Base-by-base conservation (phyloP, 331 rosid genomes). In the Pyracantha coccinea region DNA sequence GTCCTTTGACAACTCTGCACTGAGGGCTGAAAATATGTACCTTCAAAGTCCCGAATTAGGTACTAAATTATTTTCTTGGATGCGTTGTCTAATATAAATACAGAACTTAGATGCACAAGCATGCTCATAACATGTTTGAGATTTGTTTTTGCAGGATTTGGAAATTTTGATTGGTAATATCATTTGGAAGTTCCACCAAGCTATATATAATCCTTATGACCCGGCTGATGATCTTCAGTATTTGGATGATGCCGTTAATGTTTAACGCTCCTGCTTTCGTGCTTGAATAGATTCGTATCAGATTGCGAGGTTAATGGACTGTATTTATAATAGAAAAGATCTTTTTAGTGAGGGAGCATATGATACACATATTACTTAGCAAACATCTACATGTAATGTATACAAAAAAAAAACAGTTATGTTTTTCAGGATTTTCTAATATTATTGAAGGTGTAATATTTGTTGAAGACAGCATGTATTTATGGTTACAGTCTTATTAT, bases 1-100 rank as follows among this genome's bases (percentile, higher is more conserved):
- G 24, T 17, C 74, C 33, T 38, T 33, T 76, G 85, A 84, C 31
- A 77, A 83, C 55, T 78, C 84, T 2, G 80, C 80, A 41, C 77
- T 75, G 2, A 82, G 82, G 55, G 54, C 73, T 12, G 75, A 72
- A 68, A 83, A 78, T 68, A 6, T 78, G 24, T 88, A 83, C 77
- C 69, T 84, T 64, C 90, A 82, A 55, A 79, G 85, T 76, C 82
- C 93, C 20, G 92, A 89, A 55, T 55, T 76, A 47, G 84, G 85
- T 79, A 76, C 73, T 64, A 66, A 50, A 32, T 9, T 61, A 13
- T 33, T 65, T 17, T 53, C 69, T 73, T 62, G n/a, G 74, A 78
- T 65, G 74, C 64, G 73, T 31, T 14, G 21, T 25, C 66, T 53
- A 17, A 12, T 38, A 41, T 15, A 41, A 13, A 35, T 1, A 10